Evolutionary conservation across 257 asterid species (phyloP).

Genomic region (Solanum rostratum): DNA sequence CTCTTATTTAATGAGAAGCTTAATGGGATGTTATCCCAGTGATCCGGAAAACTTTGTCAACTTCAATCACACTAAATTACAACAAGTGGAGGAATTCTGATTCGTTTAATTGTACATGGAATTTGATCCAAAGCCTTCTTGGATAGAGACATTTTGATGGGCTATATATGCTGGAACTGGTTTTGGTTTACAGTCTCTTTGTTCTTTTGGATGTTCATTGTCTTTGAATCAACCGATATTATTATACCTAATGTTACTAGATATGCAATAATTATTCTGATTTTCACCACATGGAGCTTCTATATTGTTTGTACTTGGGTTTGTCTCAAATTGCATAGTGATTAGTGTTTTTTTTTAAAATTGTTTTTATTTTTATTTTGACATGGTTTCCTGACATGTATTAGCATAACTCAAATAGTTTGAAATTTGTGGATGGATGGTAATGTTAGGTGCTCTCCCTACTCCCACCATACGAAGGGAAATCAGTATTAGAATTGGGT

Average conservation of each 20-base stretch:
- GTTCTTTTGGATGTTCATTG: background rate
- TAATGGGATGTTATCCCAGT: background rate
- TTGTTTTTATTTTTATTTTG: background rate
- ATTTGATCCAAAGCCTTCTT: background rate
- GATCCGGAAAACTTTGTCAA: background rate
- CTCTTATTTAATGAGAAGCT: background rate
- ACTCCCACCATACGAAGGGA: constrained; percentile 78
- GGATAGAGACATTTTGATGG: background rate
- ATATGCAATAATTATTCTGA: background rate
- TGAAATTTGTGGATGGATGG: background rate
- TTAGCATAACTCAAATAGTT: background rate
- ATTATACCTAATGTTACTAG: background rate
- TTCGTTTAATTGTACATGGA: background rate
- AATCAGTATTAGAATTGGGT: constrained; percentile 83
- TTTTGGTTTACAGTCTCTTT: background rate
- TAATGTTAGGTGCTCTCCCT: constrained; percentile 58
- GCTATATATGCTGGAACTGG: background rate
- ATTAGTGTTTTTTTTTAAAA: background rate
- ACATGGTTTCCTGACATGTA: background rate
- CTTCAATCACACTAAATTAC: background rate
- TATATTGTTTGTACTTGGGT: background rate
- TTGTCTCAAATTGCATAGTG: background rate
- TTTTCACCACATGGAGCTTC: background rate
- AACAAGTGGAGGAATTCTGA: background rate
- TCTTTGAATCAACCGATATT: background rate